These are phyloP conservation scores for Pyrus betulifolia DNA, from an alignment of 306 rosid species.

Conservation along the genomic window DNA sequence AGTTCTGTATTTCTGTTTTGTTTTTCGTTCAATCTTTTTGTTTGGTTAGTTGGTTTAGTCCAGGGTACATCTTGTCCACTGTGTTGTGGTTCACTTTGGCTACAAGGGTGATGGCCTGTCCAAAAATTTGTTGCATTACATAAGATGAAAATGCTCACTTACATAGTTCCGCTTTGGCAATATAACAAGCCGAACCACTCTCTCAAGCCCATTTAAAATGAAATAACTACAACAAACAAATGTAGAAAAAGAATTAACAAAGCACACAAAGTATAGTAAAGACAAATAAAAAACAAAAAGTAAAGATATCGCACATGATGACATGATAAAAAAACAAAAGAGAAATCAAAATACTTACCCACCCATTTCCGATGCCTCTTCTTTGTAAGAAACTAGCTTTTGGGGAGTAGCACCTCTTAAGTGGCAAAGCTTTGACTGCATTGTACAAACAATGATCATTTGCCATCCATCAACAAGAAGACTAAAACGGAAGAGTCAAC, in stretches of 20 bases:
- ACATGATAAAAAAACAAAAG: neutral
- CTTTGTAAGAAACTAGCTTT: conserved; percentile 61
- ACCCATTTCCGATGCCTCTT: conserved; percentile 96
- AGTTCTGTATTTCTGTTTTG: too few species aligned
- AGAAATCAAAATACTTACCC: conserved; percentile 59
- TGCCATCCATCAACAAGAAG: neutral
- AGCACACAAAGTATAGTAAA: conserved; percentile 2
- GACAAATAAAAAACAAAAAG: neutral
- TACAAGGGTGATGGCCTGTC: neutral
- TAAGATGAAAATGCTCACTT: conserved; percentile 29
- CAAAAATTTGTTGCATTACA: neutral
- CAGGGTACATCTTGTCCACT: too few species aligned
- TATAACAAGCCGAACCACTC: conserved; percentile 78
- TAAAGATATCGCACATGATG: neutral
- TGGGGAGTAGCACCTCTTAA: conserved; percentile 54
- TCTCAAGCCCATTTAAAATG: conserved; percentile 82
- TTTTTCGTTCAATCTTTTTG: too few species aligned
- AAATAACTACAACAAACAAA: conserved; percentile 56
- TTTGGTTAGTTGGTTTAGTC: too few species aligned
- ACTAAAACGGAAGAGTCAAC: neutral
- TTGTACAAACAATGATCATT: conserved; percentile 7
- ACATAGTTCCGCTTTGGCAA: conserved; percentile 84
- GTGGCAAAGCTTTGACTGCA: conserved; percentile 84
- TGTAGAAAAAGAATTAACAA: neutral
- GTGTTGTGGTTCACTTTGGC: neutral